Evolutionary conservation across 805 yeast genomes (phyloP).

Genomic region (Yamadazyma sp.): DNA sequence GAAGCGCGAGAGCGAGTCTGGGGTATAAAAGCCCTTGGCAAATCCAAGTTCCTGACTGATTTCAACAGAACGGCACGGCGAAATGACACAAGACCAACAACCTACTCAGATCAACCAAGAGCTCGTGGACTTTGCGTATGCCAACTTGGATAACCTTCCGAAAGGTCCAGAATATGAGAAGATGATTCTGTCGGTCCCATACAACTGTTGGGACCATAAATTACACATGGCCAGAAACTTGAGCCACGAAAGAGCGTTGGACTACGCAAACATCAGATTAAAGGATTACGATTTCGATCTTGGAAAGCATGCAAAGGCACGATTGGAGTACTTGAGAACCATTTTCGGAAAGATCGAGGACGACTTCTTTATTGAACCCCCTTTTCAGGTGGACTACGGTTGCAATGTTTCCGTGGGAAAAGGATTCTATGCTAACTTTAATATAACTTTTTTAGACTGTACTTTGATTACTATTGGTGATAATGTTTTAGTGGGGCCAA

Average conservation of each 20-base stretch:
- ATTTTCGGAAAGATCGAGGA: constrained; percentile 52
- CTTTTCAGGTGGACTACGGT: constrained; percentile 67
- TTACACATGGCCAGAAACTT: constrained; percentile 28
- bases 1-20: neutral
- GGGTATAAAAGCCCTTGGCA: constrained; percentile 2
- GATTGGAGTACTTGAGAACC: constrained; percentile 32
- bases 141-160: constrained; percentile 34
- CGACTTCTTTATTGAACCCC: constrained; percentile 51
- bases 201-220: constrained; percentile 33
- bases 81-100: constrained; percentile 16
- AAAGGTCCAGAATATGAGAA: constrained; percentile 47
- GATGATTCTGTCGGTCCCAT: constrained; percentile 55
- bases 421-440: constrained; percentile 60
- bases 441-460: constrained; percentile 55
- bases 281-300: constrained; percentile 29
- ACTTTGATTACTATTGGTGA: constrained; percentile 62
- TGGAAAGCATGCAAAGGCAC: constrained; percentile 31
- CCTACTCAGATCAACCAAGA: constrained; percentile 26
- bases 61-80: too few species aligned
- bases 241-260: constrained; percentile 36
- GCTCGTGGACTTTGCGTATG: constrained; percentile 34
- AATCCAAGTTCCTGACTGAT: too few species aligned
- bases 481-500: constrained; percentile 62
- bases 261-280: constrained; percentile 33
- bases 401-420: constrained; percentile 58